Evolutionary conservation across 2,329 filamentous ascomycete species (phyloP), one percentile per base, ranked within the genome.

Genomic region (Stachybotrys elegans): DNA sequence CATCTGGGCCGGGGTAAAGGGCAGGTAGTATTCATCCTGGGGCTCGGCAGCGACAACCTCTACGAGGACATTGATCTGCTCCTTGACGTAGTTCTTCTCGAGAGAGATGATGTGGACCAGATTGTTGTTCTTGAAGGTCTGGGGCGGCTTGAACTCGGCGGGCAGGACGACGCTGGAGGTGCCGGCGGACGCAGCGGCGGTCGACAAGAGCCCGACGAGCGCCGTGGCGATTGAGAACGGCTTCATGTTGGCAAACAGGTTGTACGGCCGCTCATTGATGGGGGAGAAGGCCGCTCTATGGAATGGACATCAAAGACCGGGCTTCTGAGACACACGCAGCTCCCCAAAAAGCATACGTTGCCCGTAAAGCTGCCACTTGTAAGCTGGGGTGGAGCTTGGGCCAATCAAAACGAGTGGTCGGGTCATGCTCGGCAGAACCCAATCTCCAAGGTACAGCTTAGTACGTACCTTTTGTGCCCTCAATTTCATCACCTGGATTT

Each of bases 61-160:
- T 51, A 98, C 81, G 42, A 95, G 76, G n/a, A 95, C 84, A 69
- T 97, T 96, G 75, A 96, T 81, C 13, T 84, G 86, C 68, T 97
- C 92, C 61, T 90, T 84, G 44, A 84, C 83, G 59, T 93, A 97
- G 54, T 83, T 87, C 75, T 96, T 97, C 69, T 97, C 92, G 46
- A 96, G 70, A 54, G 95, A 95, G 60, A 94, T 84, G 51, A 86
- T 84, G 58, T 93, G 87, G 42, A 97, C 86, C 22, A 97, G 69
- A 65, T 98, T 97, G 67, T 78, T 78, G 68, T 98, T 96, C 71
- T 91, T 89, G 73, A 95, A 98, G 54, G 91, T 87, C 63, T 89
- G 87, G 13, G 91, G 86, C 43, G 92, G 90, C 66, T 80, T 85
- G 73, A 96, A 95, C 49, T 76, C 75, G 54, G 78, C 66, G 35